phyloP scores from a whole-genome alignment of 2,329 filamentous ascomycete species.

The Diaporthe amygdali region DNA sequence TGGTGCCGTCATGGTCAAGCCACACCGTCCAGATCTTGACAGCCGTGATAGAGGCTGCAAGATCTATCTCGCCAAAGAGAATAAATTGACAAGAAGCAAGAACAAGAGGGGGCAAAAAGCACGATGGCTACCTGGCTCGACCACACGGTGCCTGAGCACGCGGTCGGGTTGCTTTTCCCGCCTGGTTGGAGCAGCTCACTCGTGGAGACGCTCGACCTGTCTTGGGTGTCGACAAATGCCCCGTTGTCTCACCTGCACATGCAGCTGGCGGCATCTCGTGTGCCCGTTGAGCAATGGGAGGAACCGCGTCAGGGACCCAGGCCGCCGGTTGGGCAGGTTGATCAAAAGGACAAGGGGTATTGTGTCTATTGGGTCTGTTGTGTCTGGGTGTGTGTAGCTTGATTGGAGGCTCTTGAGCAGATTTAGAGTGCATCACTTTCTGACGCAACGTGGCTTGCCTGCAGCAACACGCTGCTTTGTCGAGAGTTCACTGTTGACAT shows the following conservation, averaged over 20 bases:
- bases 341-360: neutral
- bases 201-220: neutral
- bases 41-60: slow-evolving; percentile 3
- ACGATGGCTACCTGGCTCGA: neutral
- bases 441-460: slow-evolving; percentile 1
- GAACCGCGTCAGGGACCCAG: neutral
- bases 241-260: slow-evolving; percentile 8
- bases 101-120: neutral
- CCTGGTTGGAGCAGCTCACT: slow-evolving; percentile 1
- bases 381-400: neutral
- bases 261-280: slow-evolving; percentile 9
- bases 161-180: neutral
- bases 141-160: slow-evolving; percentile 2
- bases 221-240: neutral
- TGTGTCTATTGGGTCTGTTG: neutral
- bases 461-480: neutral
- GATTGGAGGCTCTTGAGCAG: slow-evolving; percentile 6
- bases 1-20: neutral
- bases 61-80: neutral
- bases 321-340: neutral
- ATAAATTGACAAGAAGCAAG: neutral
- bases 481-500: neutral
- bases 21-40: neutral
- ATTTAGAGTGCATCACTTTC: neutral
- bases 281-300: neutral